phyloP scores from a whole-genome alignment of 306 rosid species.

The Dalbergia cultrata region DNA sequence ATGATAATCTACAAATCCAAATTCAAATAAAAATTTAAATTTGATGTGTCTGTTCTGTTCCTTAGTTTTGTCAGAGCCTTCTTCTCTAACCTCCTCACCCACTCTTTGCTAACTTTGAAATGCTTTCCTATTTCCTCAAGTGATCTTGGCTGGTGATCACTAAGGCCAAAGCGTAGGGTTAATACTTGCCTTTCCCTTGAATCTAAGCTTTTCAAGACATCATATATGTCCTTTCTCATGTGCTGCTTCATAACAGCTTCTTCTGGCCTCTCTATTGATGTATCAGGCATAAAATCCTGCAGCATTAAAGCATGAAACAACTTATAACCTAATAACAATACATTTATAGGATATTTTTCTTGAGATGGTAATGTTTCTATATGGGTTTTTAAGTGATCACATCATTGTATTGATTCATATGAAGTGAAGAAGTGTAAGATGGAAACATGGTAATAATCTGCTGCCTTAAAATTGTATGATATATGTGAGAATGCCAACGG shows the following conservation, averaged over 20 bases:
- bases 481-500: conserved; percentile 28
- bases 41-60: conserved; percentile 52
- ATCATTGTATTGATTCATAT: not conserved
- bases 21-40: conserved; percentile 67
- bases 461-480: not conserved
- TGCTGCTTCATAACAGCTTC: conserved; percentile 73
- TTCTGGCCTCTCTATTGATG: conserved; percentile 66
- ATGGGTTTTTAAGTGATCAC: not conserved
- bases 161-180: conserved; percentile 77
- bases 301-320: conserved; percentile 41
- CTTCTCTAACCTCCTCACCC: conserved; percentile 84
- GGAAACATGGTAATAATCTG: not conserved
- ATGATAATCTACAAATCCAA: conserved; percentile 42
- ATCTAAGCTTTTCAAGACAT: conserved; percentile 70
- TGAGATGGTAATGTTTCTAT: not conserved
- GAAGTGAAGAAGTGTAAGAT: conserved; percentile 9
- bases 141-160: conserved; percentile 69
- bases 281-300: conserved; percentile 70
- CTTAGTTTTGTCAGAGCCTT: conserved; percentile 71
- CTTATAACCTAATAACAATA: not conserved
- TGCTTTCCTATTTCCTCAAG: conserved; percentile 78
- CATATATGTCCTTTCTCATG: conserved; percentile 63
- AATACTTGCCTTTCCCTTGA: conserved; percentile 77
- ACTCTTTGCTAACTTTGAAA: conserved; percentile 64
- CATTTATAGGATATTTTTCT: not conserved